Base-by-base conservation (phyloP, 306 rosid species). In the Morella rubra region DNA sequence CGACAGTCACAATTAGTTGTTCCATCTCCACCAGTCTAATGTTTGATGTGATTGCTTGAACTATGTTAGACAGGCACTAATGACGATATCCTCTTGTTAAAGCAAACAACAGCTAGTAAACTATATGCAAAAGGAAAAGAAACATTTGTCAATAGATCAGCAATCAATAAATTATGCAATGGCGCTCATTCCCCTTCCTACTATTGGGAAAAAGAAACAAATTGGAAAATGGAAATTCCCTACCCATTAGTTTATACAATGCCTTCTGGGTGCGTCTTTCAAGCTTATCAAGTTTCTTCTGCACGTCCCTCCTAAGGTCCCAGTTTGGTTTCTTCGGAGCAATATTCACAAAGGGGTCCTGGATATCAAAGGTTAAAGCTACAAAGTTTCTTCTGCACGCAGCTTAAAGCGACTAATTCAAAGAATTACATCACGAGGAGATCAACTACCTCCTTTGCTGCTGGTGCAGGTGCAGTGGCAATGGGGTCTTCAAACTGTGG, bases 271-370 rank as follows among this genome's bases (percentile, higher is more conserved):
- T 90, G 64, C 91, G 87, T 72, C 82, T 90, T 79, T 90, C 99
- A 24, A 95, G 93, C 88, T 90, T 92, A 83, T 95, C 97, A 47
- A 95, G 88, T 90, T 89, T 95, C 89, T 90, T 95, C 88, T 95
- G 97, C 80, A 95, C 99, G 45, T 92, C 98, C 85, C 97, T 89
- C 20, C 96, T 71, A 19, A 95, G 84, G 72, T 95, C 98, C 98
- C 98, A 95, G 71, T 95, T 95, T 40, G 98, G 98, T 73, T 95
- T 95, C 81, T 95, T 95, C 11, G 98, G 97, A 80, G 98, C 97
- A 80, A 95, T 95, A 77, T 89, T 95, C 69, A 95, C 90, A 69
- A 95, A 92, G 6, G 97, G 99, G 44, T 95, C 99, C 98, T 91
- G 83, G 76, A 82, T 24, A 40, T 49, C 20, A 1, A 0, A 59